phyloP scores from a whole-genome alignment of 768 basidiomycete species.

The Agrocybe chaxingu region DNA sequence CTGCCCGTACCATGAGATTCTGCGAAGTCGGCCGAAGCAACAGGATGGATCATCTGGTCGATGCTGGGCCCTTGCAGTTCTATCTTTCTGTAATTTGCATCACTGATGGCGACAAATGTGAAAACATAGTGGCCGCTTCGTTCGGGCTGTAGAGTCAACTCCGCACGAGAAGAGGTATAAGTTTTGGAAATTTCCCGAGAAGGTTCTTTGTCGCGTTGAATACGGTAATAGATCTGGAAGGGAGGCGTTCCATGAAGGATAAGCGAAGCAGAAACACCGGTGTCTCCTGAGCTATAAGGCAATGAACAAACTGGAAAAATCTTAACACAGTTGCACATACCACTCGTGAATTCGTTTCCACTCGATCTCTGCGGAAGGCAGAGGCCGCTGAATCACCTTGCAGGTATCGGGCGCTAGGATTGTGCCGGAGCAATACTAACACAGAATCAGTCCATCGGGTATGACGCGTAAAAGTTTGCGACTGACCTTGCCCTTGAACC shows the following conservation, averaged over 20 bases:
- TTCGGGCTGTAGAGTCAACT: slow-evolving; percentile 83
- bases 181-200: slow-evolving; percentile 56
- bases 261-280: slow-evolving; percentile 84
- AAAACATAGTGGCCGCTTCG: slow-evolving; percentile 88
- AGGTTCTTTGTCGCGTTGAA: slow-evolving; percentile 67
- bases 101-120: slow-evolving; percentile 74
- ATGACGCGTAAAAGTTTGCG: background rate
- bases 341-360: slow-evolving; percentile 92
- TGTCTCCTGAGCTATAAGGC: slow-evolving; percentile 73
- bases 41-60: slow-evolving; percentile 86
- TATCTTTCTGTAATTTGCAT: slow-evolving; percentile 78
- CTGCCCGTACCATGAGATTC: slow-evolving; percentile 33
- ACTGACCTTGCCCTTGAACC: slow-evolving; percentile 65
- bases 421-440: slow-evolving; percentile 73
- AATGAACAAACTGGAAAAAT: slow-evolving; percentile 3
- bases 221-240: slow-evolving; percentile 78
- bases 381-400: slow-evolving; percentile 68
- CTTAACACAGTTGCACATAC: slow-evolving; percentile 33
- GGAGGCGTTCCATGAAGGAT: slow-evolving; percentile 87
- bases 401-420: slow-evolving; percentile 83
- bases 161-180: slow-evolving; percentile 70
- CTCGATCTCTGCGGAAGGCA: slow-evolving; percentile 81
- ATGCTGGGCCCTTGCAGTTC: slow-evolving; percentile 74
- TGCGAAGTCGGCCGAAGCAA: slow-evolving; percentile 77
- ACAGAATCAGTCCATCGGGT: slow-evolving; percentile 5